Evolutionary conservation across 768 basidiomycete species (phyloP), one percentile per base, ranked within the genome.

Genomic region (Rhizopogon vesiculosus): DNA sequence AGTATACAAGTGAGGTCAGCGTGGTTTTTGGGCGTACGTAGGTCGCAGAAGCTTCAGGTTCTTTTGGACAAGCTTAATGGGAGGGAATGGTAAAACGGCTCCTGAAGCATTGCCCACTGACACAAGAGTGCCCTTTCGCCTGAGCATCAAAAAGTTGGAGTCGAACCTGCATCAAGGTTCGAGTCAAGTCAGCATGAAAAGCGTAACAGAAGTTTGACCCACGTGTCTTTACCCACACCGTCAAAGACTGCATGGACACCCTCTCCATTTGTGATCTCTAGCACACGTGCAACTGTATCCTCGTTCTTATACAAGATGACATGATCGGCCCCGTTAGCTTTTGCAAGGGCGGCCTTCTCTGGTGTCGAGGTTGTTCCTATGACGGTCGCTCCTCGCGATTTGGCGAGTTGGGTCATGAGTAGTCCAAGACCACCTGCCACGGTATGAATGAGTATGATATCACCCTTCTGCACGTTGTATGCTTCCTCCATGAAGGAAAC

Each of bases 141-240:
- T 82, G 61, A 91, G 77, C 69, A 93, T 75, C 68, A 86, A 81
- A 72, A 96, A 91, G 74, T 95, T 78, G 57, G 79, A 78, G 58
- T 91, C 88, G 66, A 88, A 89, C 5, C 88, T 90, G 61, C 13
- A 25, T 41, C 53, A 55, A 15, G 22, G 42, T 62, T 51, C 35
- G 44, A 16, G 41, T 57, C 59, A 45, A 55, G 44, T 25, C 56
- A 45, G 19, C 19, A 13, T 15, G 3, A 22, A 38, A 8, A 22
- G 25, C 25, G 25, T 25, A 8, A 2, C 33, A 29, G 9, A 31
- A 5, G 15, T 38, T 19, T 15, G 31, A 77, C 89, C 56, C 72
- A 95, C 82, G 94, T 98, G 68, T 93, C 90, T 75, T 91, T 95
- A 1, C 96, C 96, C n/a, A 99, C 93, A 29, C 96, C 96, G 64